These are phyloP conservation scores for Yamadazyma laniorum DNA, from an alignment of 805 yeast species.

Conservation along the genomic window DNA sequence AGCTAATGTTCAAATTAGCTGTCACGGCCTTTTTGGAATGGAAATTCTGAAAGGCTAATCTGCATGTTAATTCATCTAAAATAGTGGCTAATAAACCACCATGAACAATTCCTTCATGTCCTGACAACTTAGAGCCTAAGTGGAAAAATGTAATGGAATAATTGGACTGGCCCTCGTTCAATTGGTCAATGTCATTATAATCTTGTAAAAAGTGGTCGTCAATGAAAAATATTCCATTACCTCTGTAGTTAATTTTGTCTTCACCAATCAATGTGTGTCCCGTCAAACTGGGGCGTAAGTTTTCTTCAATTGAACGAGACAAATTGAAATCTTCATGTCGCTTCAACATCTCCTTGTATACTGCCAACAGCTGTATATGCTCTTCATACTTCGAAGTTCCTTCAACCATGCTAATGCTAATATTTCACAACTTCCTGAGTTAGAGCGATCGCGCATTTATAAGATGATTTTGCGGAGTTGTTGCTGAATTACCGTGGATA, in stretches of 20 bases:
- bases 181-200: constrained; percentile 22
- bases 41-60: constrained; percentile 42
- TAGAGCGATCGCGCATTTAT: too few species aligned
- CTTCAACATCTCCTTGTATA: constrained; percentile 3
- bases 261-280: constrained; percentile 34
- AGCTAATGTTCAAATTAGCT: constrained; percentile 43
- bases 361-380: constrained; percentile 4
- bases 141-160: constrained; percentile 38
- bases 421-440: too few species aligned
- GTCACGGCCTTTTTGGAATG: constrained; percentile 42
- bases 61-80: constrained; percentile 42
- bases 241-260: constrained; percentile 33
- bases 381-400: constrained; percentile 2
- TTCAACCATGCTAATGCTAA: constrained; percentile 5
- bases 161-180: constrained; percentile 21
- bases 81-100: constrained; percentile 45
- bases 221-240: constrained; percentile 31
- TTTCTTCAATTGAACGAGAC: constrained; percentile 21
- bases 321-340: constrained; percentile 12
- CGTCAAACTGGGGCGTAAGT: constrained; percentile 34
- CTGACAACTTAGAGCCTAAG: constrained; percentile 36
- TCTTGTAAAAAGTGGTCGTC: constrained; percentile 28
- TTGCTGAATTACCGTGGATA: constrained; percentile 3
- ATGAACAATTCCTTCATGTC: constrained; percentile 42
- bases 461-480: too few species aligned